Conservation (phyloP, 768 basidiomycete genomes). For the Leccinum fibrillosum region DNA sequence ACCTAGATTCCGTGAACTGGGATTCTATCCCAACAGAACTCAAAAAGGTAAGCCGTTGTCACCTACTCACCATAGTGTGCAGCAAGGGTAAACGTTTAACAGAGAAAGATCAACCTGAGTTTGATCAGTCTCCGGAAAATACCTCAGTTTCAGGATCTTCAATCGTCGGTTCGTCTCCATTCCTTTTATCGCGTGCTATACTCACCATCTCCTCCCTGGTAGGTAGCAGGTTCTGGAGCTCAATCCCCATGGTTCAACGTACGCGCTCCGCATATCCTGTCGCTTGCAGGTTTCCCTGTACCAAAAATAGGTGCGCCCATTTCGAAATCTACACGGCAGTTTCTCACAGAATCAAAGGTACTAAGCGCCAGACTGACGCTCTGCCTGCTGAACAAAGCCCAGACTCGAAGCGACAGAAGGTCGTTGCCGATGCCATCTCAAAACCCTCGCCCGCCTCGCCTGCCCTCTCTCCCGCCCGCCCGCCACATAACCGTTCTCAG, state of each 20-base stretch:
- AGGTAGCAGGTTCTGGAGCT: conserved; percentile 35
- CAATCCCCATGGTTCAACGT: conserved; percentile 59
- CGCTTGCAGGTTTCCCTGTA: conserved; percentile 47
- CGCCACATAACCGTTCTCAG: conserved; percentile 21
- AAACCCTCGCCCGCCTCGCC: conserved; percentile 19
- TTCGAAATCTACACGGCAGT: not conserved
- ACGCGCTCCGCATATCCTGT: conserved; percentile 41
- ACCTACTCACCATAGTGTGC: not conserved
- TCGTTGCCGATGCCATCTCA: conserved; percentile 16
- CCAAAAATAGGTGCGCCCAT: conserved; percentile 30
- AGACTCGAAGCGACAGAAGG: conserved; percentile 43
- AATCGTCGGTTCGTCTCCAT: conserved; percentile 41
- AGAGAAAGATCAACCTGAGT: conserved; percentile 62
- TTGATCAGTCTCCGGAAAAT: conserved; percentile 46
- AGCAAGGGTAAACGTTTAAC: not conserved
- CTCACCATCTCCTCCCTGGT: not conserved
- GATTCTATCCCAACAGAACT: conserved; percentile 57
- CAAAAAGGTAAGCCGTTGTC: conserved; percentile 45
- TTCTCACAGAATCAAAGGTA: conserved; percentile 21
- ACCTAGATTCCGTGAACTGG: conserved; percentile 56
- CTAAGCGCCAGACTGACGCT: conserved; percentile 46
- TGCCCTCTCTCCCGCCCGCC: conserved; percentile 20
- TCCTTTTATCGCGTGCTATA: not conserved
- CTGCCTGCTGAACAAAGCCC: conserved; percentile 34
- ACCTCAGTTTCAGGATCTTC: conserved; percentile 49